Percentiles rank a stretch among this genome's conserved stretches.
Evolutionary conservation across 306 rosid species (phyloP).

Genomic region (Cicer yamashitae): DNA sequence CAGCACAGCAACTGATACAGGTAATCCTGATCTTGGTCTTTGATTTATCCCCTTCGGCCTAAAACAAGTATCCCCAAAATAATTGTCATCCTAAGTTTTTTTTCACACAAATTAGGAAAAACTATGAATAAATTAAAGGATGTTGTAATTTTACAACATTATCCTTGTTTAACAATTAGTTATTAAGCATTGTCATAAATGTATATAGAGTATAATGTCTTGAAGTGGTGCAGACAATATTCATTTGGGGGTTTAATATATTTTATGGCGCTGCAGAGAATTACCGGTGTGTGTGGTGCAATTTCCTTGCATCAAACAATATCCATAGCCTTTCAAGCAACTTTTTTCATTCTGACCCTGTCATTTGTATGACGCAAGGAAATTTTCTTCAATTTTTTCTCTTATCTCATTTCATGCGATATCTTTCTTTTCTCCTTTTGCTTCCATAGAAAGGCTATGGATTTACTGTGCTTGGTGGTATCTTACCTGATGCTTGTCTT

Average conservation of each 20-base stretch:
- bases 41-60: not conserved
- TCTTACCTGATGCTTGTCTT: slow-evolving; percentile 6
- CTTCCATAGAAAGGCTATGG: slow-evolving; percentile 28
- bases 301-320: too few species aligned
- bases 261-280: too few species aligned
- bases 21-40: slow-evolving; percentile 51
- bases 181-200: not conserved
- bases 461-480: slow-evolving; percentile 2
- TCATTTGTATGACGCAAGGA: slow-evolving; percentile 8
- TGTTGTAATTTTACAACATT: not conserved
- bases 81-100: not conserved
- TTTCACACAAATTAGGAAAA: not conserved
- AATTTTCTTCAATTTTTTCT: not conserved
- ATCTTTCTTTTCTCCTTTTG: slow-evolving; percentile 15
- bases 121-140: not conserved
- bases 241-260: not conserved
- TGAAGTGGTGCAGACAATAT: not conserved
- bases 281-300: too few species aligned
- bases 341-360: not conserved
- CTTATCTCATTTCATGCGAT: not conserved
- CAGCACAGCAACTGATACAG: slow-evolving; percentile 98
- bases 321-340: too few species aligned
- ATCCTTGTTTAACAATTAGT: too few species aligned
- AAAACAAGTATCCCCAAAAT: not conserved
- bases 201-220: not conserved